Evolutionary conservation across 2,329 filamentous ascomycete species (phyloP), one percentile per base, ranked within the genome.

Genomic region (Rosellinia necatrix): DNA sequence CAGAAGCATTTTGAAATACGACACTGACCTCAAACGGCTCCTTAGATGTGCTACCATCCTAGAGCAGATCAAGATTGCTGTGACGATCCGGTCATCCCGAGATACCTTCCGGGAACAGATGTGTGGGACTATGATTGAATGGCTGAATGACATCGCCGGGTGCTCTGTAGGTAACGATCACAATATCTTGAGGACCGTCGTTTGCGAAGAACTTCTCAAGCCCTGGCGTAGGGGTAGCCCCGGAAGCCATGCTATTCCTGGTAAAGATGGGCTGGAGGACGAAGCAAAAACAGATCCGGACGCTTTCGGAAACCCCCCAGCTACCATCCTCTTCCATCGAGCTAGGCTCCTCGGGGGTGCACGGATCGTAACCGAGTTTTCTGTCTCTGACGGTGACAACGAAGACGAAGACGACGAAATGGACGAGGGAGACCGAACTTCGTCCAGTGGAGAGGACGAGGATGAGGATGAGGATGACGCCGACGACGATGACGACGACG

Each of bases 41-140:
- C 78, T 99, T 13, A 76, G 77, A 12, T 92, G 94, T 73, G 90
- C 92, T 4, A 89, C 85, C 61, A 87, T 94, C 19, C 90, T 99
- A 62, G 94, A 99, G 73, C 88, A 96, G 58, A 97, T 99, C 72
- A 92, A 96, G 70, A 86, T 99, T 54, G 97, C 94, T 0, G 91
- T 97, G 44, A 99, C 94, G 0, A 92, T 99, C 59, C 86, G 94
- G 40, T 96, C 93, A 8, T 86, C 94, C 4, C 84, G 96, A 65
- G 94, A 99, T 74, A 97, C 92, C 0, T 99, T 97, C 75, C 84
- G 94, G 56, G 94, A 99, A 71, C 90, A 97, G 71, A 99, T 99
- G 96, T 97, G 92, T 66, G 92, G 90, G n/a, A 91, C 92, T 13
- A 93, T 99, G 59, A 89, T 99, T 50, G 92, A 97, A 66, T 99